Base-by-base conservation (phyloP, 2,329 filamentous ascomycete genomes). In the Myriosclerotinia curreyana region DNA sequence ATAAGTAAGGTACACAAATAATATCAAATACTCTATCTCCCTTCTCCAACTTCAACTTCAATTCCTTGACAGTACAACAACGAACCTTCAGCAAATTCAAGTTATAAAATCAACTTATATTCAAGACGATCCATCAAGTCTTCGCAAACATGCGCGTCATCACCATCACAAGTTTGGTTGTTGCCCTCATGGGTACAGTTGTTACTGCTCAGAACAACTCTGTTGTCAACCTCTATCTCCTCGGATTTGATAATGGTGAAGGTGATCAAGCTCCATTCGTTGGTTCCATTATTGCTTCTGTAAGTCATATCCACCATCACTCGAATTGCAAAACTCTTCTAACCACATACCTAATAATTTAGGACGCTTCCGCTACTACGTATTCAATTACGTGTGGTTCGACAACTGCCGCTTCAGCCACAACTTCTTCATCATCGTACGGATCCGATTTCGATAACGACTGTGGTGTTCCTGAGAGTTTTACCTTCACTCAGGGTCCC, bases 401-500 rank as follows among this genome's bases (percentile, higher is more conserved):
- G 25, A 28, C 31, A 50, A 55, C 38, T 3, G 42, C 61, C 50
- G 55, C 65, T 12, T 65, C 70, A 12, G 69, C 69, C 14, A 70
- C 69, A 11, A 68, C 70, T 50, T 56, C 69, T 5, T 52, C 62
- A 17, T 69, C 65, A 54, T 31, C 28, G 28, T 3, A 31, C 28
- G 28, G 6, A 3, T 31, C 11, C 14, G 46, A 59, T 6, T 20
- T 11, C 8, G 54, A 44, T 8, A n/a, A 49, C 7, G 61, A 64
- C 8, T 71, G 71, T 34, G 66, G 51, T 38, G 1, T 71, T 40
- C 70, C 71, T 4, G 9, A 65, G 5, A 64, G 58, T 25, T 70
- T 73, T 34, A 66, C 62, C 4, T 67, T 70, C 44, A 71, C 71
- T 0, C 67, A 71, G 65, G 70, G 70, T 22, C 69, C 69, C 20